Conservation (phyloP, 2,329 filamentous ascomycete species). For the Arachnopeziza araneosa region DNA sequence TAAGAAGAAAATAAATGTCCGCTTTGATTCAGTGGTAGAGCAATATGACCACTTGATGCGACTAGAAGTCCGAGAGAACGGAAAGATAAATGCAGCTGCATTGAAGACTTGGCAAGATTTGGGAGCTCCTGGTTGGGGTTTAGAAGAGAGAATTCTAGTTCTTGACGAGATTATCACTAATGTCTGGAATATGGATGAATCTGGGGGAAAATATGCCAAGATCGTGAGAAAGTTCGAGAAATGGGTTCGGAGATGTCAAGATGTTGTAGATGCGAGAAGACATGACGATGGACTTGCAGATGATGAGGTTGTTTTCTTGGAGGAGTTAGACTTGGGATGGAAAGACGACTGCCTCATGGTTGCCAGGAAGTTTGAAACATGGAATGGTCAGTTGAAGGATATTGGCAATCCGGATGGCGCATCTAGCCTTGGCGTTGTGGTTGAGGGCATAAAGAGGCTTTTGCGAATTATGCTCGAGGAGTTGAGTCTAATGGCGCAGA, state of each 20-base stretch:
- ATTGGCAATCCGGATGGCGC: slow-evolving; percentile 34
- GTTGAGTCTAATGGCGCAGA: slow-evolving; percentile 54
- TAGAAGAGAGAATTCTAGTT: slow-evolving; percentile 52
- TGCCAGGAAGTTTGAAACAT: slow-evolving; percentile 48
- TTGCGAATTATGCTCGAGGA: slow-evolving; percentile 58
- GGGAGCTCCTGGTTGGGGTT: slow-evolving; percentile 28
- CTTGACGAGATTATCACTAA: slow-evolving; percentile 52
- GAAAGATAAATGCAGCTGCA: slow-evolving; percentile 44
- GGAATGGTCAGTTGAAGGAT: slow-evolving; percentile 43
- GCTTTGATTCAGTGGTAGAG: slow-evolving; percentile 36
- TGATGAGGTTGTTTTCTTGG: slow-evolving; percentile 42
- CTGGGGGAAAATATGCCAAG: slow-evolving; percentile 50
- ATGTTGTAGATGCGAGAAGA: slow-evolving; percentile 41
- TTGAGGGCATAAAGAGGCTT: slow-evolving; percentile 43
- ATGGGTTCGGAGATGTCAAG: slow-evolving; percentile 47
- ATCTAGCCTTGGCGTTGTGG: slow-evolving; percentile 41
- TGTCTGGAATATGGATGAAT: slow-evolving; percentile 52
- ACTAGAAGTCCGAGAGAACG: slow-evolving; percentile 42
- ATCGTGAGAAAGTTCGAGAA: slow-evolving; percentile 52
- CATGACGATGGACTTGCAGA: slow-evolving; percentile 29
- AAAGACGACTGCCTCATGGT: slow-evolving; percentile 51
- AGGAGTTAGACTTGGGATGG: slow-evolving; percentile 52
- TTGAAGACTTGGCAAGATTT: slow-evolving; percentile 44
- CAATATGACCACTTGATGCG: slow-evolving; percentile 38
- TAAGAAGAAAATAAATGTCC: slow-evolving; percentile 38